Evolutionary conservation across 768 basidiomycete species (phyloP).

Genomic region (Coprinopsis sp.): DNA sequence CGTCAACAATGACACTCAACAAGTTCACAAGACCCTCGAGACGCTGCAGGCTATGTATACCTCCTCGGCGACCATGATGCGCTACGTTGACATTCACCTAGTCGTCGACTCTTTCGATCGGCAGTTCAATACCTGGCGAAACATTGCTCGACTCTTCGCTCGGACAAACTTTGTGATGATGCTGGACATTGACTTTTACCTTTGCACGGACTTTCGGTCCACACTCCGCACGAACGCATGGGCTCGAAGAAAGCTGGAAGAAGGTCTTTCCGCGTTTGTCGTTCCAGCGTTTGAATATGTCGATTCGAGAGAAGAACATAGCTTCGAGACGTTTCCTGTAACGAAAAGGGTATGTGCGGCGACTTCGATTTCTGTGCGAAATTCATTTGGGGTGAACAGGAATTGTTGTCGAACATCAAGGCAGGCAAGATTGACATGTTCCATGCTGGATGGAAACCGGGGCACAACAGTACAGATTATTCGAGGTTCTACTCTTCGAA

Average conservation of each 20-base stretch:
- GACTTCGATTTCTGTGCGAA: background rate
- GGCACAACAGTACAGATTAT: constrained; percentile 83
- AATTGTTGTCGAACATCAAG: constrained; percentile 55
- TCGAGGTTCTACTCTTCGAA: constrained; percentile 54
- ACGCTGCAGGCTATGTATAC: constrained; percentile 64
- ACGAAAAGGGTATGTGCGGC: constrained; percentile 54
- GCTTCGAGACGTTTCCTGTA: constrained; percentile 56
- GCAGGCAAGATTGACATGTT: constrained; percentile 64
- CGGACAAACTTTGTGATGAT: constrained; percentile 84
- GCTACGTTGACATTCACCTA: constrained; percentile 79
- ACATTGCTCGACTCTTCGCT: constrained; percentile 78
- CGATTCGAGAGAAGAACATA: constrained; percentile 57
- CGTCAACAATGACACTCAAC: constrained; percentile 48
- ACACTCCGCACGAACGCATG: constrained; percentile 43
- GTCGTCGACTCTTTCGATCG: constrained; percentile 77
- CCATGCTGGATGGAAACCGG: constrained; percentile 70
- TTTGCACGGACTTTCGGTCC: constrained; percentile 75
- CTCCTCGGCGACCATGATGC: constrained; percentile 59
- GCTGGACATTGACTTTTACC: constrained; percentile 85
- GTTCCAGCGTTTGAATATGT: constrained; percentile 83
- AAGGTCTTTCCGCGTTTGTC: constrained; percentile 68
- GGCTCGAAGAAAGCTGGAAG: constrained; percentile 44
- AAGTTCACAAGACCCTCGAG: constrained; percentile 48
- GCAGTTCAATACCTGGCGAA: constrained; percentile 89
- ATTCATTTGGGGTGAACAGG: constrained; percentile 25